Conservation (phyloP, 2,329 filamentous ascomycete species). For the Colletotrichum gloeosporioides region DNA sequence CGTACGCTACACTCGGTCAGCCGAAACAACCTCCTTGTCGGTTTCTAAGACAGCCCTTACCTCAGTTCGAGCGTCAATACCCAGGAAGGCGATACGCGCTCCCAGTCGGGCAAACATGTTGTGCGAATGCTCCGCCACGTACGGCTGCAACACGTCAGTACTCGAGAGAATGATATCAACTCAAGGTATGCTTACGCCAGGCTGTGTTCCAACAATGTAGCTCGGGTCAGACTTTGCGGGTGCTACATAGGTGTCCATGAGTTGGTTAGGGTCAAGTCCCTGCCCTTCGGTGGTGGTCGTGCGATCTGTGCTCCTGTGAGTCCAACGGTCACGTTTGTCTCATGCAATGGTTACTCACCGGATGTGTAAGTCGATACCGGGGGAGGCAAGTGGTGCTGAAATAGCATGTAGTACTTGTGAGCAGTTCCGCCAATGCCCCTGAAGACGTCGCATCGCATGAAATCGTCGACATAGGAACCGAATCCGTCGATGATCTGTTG, state of each 20-base stretch:
- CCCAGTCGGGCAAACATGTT: conserved; percentile 88
- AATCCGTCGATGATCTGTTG: conserved; percentile 85
- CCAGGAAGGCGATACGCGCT: conserved; percentile 81
- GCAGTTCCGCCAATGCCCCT: conserved; percentile 89
- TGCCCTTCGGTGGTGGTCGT: conserved; percentile 32
- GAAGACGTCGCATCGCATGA: conserved; percentile 93
- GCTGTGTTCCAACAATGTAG: conserved; percentile 79
- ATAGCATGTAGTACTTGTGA: conserved; percentile 98
- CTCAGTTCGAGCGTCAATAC: conserved; percentile 92
- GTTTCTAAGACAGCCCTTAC: conserved; percentile 38
- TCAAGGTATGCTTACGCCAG: conserved; percentile 69
- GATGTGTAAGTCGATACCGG: conserved; percentile 87
- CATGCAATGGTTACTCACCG: conserved; percentile 46
- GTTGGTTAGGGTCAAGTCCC: conserved; percentile 72
- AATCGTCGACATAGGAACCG: conserved; percentile 90
- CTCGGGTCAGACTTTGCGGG: conserved; percentile 62
- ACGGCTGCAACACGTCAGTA: conserved; percentile 65
- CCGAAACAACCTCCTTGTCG: background rate
- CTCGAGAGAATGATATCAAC: conserved; percentile 60
- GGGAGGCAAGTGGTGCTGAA: conserved; percentile 92
- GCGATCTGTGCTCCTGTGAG: conserved; percentile 23
- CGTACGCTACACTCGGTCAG: conserved; percentile 63
- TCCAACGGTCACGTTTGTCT: conserved; percentile 29
- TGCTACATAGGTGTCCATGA: conserved; percentile 76
- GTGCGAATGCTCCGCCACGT: conserved; percentile 86